Evolutionary conservation across 2,329 filamentous ascomycete species (phyloP).

Genomic region (Trichoderma brevicompactum): DNA sequence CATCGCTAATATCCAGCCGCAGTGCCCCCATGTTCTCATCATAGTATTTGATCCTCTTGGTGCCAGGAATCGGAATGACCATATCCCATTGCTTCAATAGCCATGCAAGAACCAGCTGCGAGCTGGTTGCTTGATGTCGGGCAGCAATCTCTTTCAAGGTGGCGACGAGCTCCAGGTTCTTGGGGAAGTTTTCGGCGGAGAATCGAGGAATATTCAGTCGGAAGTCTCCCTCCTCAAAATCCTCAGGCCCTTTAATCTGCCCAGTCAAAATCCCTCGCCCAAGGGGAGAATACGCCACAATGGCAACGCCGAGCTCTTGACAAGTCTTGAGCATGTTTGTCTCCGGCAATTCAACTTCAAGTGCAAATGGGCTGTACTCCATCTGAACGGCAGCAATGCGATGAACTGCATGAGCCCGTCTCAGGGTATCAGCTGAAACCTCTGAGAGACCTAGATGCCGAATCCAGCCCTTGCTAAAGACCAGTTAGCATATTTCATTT

Average conservation of each 20-base stretch:
- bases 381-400: slow-evolving; percentile 58
- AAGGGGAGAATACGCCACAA: slow-evolving; percentile 63
- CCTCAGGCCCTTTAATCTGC: slow-evolving; percentile 48
- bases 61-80: slow-evolving; percentile 62
- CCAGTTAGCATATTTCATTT: slow-evolving; percentile 8
- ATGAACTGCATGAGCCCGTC: slow-evolving; percentile 54
- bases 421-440: slow-evolving; percentile 53
- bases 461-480: slow-evolving; percentile 55
- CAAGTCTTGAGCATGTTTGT: slow-evolving; percentile 57
- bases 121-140: slow-evolving; percentile 58
- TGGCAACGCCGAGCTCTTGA: slow-evolving; percentile 60
- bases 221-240: slow-evolving; percentile 52
- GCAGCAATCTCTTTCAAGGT: slow-evolving; percentile 54
- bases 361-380: slow-evolving; percentile 58
- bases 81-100: slow-evolving; percentile 63
- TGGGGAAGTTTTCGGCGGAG: slow-evolving; percentile 37
- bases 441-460: slow-evolving; percentile 61
- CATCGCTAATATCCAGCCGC: not conserved
- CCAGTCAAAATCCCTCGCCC: slow-evolving; percentile 63
- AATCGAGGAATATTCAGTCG: slow-evolving; percentile 34
- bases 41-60: slow-evolving; percentile 50
- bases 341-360: slow-evolving; percentile 61
- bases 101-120: slow-evolving; percentile 67
- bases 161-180: slow-evolving; percentile 59
- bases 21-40: slow-evolving; percentile 17